Evolutionary conservation across 176 grass and related monocot species (phyloP), one percentile per base, ranked within the genome.

Genomic region (Puccinellia tenuiflora): DNA sequence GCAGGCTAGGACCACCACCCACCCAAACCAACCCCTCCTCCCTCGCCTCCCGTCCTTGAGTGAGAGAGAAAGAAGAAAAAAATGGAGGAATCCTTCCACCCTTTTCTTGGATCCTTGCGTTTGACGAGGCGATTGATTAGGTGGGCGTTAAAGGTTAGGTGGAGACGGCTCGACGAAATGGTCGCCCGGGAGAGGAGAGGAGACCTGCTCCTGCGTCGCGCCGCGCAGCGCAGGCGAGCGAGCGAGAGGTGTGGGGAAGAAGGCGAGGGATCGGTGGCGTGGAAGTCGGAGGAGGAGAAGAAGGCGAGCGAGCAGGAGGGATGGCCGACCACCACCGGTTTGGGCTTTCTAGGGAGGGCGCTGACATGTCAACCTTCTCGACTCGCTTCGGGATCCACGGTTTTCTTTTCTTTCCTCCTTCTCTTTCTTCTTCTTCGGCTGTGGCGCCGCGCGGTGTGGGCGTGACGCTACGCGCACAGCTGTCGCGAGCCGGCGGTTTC

Each of bases 301-400:
- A 55, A 7, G 77, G 42, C 24, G 47, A 26, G 0, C 51, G 26
- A 3, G 16, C 17, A n/a, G 17, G 64, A 18, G 39, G 37, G 46
- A 48, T n/a, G 51, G 48, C 29, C 46, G 30, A 43, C 5, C 17
- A 21, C 7, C 6, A 37, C 6, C 12, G 42, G 51, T 52, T 80
- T 68, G 86, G 80, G 71, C 26, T 72, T 68, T 42, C 22, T 12
- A 12, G 57, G 24, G 25, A 12, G 57, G 24, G 25, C 21, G 73
- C 40, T 88, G 79, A 88, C 67, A 88, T 84, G 86, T 75, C 86
- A 84, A 79, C 81, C 37, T 83, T 83, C 45, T 43, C 9, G 40
- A 42, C 40, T 54, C 42, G 74, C 80, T 43, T 88, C 0, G 87
- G 87, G 68, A 88, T 88, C 81, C 81, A 59, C 81, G 81, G 34